Base-by-base conservation (phyloP, 192 early-diverging fungal genomes). In the Podila horticola region DNA sequence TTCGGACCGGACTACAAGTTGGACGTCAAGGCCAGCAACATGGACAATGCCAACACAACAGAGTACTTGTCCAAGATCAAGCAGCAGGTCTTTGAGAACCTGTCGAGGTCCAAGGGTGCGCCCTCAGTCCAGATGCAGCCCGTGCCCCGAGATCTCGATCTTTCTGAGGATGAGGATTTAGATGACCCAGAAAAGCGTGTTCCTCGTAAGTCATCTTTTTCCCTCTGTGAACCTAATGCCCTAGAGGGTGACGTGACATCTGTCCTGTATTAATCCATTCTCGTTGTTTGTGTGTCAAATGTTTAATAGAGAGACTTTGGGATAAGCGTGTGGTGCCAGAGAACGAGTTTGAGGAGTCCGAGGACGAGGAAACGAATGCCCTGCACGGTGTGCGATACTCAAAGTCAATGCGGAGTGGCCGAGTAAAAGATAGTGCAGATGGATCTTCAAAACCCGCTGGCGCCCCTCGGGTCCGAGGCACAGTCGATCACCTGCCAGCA, bases 1-100 rank as follows among this genome's bases (percentile, higher is more conserved):
- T 99, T 92, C 84, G 95, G 94, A 24, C 97, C 96, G 7, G 95
- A 98, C 60, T 97, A 93, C 82, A 84, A 87, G 48, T 82, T 99
- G 36, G 94, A 97, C 61, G 93, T 94, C 4, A 92, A 94, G 2
- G 87, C 93, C 36, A 96, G 91, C 72, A 95, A 94, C 69, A 92
- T 94, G 89, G 89, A 92, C 45, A 95, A 99, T 76, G 88, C 88
- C 58, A 99, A 99, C 82, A 92, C 93, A 8, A 88, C 91, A 48
- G 86, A 93, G 75, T 94, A 95, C 68, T 85, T 99, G 64, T 93
- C 96, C 64, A 86, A 88, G 62, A 93, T 97, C 60, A 89, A 83
- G 82, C 84, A 87, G 62, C 79, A 85, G 36, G 87, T 91, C 45
- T 84, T 89, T 64, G 90, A 91, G 49, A 90, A 91, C 74, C 75